Evolutionary conservation across 129 eudicot species (phyloP).

Genomic region (Helianthus tuberosus): DNA sequence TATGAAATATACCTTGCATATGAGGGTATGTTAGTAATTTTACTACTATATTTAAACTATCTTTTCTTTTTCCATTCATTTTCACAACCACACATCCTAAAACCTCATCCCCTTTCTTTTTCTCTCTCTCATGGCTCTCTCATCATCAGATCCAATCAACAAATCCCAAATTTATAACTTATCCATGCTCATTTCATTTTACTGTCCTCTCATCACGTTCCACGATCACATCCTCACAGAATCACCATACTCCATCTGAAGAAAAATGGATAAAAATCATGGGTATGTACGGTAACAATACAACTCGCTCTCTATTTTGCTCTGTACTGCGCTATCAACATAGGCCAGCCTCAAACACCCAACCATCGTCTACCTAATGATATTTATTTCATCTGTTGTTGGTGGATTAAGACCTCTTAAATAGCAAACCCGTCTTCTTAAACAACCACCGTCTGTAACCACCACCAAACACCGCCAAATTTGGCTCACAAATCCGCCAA

Average conservation of each 20-base stretch:
- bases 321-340: constrained; percentile 50
- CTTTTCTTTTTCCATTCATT: too few relatives aligned
- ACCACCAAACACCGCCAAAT: too few relatives aligned
- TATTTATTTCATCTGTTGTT: constrained; percentile 52
- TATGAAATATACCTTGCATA: too few relatives aligned
- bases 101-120: too few relatives aligned
- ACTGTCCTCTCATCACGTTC: too few relatives aligned
- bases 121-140: too few relatives aligned
- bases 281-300: constrained; percentile 52
- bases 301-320: constrained; percentile 56
- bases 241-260: not conserved
- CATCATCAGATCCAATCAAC: not conserved
- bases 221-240: not conserved
- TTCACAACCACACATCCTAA: too few relatives aligned
- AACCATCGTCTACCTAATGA: constrained; percentile 22
- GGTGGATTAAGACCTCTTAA: constrained; percentile 61
- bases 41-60: too few relatives aligned
- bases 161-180: not conserved
- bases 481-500: too few relatives aligned
- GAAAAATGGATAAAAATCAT: constrained; percentile 55
- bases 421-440: constrained; percentile 64
- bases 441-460: too few relatives aligned
- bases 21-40: too few relatives aligned
- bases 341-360: constrained; percentile 50
- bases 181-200: too few relatives aligned